Evolutionary conservation across 768 basidiomycete species (phyloP).

Genomic region (Psilocybe cyanescens): DNA sequence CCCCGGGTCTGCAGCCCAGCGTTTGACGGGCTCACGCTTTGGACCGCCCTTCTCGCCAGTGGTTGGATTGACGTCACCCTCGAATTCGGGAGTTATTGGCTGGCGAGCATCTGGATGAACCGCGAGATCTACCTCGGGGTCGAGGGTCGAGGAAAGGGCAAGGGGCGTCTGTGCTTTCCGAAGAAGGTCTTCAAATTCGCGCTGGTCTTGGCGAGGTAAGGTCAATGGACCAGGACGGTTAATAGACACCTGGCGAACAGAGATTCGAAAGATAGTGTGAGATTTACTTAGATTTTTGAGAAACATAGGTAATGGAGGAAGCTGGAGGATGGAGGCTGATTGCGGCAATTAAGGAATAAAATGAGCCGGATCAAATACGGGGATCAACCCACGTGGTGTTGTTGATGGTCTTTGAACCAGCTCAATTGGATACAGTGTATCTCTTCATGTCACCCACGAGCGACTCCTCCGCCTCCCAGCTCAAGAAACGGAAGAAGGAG

Average conservation of each 20-base stretch:
- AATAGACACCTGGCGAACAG: slow-evolving; percentile 36
- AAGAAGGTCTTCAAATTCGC: slow-evolving; percentile 86
- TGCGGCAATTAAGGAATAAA: neutral
- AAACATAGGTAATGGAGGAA: neutral
- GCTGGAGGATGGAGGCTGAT: neutral
- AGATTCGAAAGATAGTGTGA: neutral
- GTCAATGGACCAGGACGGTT: slow-evolving; percentile 74
- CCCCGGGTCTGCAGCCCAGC: slow-evolving; percentile 53
- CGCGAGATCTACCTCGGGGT: slow-evolving; percentile 45
- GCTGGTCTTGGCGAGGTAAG: slow-evolving; percentile 75
- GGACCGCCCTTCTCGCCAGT: slow-evolving; percentile 91
- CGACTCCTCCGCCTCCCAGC: slow-evolving; percentile 12
- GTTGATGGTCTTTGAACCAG: neutral
- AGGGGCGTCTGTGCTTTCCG: slow-evolving; percentile 58
- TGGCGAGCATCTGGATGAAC: slow-evolving; percentile 73
- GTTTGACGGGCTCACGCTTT: slow-evolving; percentile 79
- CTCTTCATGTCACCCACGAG: slow-evolving; percentile 18
- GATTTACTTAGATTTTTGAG: neutral
- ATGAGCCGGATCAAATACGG: slow-evolving; percentile 14
- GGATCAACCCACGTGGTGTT: slow-evolving; percentile 2
- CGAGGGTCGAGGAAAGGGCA: slow-evolving; percentile 32
- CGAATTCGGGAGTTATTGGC: slow-evolving; percentile 68
- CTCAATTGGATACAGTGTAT: neutral
- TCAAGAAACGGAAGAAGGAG: slow-evolving; percentile 51
- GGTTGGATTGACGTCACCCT: slow-evolving; percentile 77